Evolutionary conservation across 371 early-diverging fungal species (phyloP).

Genomic region (Thermomucor indicae-seudaticae): DNA sequence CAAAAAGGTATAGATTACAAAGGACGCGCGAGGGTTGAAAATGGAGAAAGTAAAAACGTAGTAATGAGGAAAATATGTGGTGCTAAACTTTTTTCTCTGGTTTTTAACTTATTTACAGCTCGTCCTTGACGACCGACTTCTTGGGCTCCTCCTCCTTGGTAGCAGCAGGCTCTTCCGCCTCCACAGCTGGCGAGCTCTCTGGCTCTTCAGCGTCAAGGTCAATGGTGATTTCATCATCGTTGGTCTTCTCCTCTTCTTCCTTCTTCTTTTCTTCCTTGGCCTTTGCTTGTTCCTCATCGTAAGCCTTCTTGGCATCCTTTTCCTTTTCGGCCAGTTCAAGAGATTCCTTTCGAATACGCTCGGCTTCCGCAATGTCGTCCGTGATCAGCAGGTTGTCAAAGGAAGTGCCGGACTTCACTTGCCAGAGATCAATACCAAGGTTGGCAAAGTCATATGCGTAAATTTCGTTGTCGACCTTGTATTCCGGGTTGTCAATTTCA

Average conservation of each 20-base stretch:
- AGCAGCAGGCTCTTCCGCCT: slow-evolving; percentile 4
- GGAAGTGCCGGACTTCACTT: slow-evolving; percentile 87
- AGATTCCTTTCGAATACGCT: slow-evolving; percentile 64
- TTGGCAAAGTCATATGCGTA: slow-evolving; percentile 78
- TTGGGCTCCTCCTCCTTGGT: slow-evolving; percentile 15
- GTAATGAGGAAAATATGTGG: too few species aligned
- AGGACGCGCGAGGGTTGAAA: too few species aligned
- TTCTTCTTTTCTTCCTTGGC: slow-evolving; percentile 26
- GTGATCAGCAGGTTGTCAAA: slow-evolving; percentile 92
- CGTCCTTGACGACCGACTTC: slow-evolving; percentile 44
- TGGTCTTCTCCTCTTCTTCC: slow-evolving; percentile 21
- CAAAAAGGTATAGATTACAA: too few species aligned
- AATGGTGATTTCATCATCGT: slow-evolving; percentile 21
- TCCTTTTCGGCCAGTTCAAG: slow-evolving; percentile 52
- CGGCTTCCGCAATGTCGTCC: slow-evolving; percentile 64
- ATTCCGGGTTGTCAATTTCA: slow-evolving; percentile 89
- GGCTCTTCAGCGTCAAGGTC: slow-evolving; percentile 27
- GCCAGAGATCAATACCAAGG: slow-evolving; percentile 96
- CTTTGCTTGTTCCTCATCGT: slow-evolving; percentile 34
- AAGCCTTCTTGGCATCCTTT: slow-evolving; percentile 46
- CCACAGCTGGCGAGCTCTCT: slow-evolving; percentile 23
- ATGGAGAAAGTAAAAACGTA: too few species aligned
- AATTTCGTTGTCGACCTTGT: slow-evolving; percentile 80
- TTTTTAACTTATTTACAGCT: slow-evolving; percentile 44
- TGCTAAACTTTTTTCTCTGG: too few species aligned